Conservation (phyloP, 257 asterid species). For the Forsythia suspensa region DNA sequence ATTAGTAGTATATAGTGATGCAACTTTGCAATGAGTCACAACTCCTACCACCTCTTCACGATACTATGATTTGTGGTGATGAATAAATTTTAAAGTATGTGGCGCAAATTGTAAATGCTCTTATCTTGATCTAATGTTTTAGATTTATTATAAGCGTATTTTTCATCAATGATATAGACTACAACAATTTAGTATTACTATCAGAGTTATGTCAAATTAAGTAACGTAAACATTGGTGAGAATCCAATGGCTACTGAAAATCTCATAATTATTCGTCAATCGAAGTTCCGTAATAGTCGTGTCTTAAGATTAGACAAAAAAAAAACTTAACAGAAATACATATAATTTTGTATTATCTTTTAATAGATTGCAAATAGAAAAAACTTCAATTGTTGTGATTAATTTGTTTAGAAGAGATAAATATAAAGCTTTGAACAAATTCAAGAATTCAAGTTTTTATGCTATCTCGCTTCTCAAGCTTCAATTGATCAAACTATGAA, state of each 20-base stretch:
- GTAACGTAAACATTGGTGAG: too few species aligned
- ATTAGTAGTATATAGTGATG: constrained; percentile 17
- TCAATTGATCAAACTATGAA: not conserved
- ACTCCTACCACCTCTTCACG: constrained; percentile 33
- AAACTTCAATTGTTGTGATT: too few species aligned
- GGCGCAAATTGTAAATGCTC: not conserved
- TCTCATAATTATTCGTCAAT: too few species aligned
- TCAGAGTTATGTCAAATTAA: not conserved
- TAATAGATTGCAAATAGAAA: too few species aligned
- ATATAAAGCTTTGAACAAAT: too few species aligned
- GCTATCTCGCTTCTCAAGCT: not conserved
- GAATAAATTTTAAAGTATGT: constrained; percentile 22
- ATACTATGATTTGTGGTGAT: not conserved
- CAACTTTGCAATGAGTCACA: constrained; percentile 24
- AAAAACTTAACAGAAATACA: too few species aligned
- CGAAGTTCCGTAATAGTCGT: too few species aligned
- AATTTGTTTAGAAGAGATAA: too few species aligned
- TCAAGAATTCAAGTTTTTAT: too few species aligned
- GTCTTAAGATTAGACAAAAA: too few species aligned
- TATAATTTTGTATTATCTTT: too few species aligned
- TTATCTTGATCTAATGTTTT: not conserved
- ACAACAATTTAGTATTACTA: not conserved
- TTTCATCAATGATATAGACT: not conserved
- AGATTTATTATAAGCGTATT: not conserved
- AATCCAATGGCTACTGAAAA: too few species aligned